Evolutionary conservation across 805 yeast genomes (phyloP), one percentile per base, ranked within the genome.

Genomic region (Yarrowia osloensis): DNA sequence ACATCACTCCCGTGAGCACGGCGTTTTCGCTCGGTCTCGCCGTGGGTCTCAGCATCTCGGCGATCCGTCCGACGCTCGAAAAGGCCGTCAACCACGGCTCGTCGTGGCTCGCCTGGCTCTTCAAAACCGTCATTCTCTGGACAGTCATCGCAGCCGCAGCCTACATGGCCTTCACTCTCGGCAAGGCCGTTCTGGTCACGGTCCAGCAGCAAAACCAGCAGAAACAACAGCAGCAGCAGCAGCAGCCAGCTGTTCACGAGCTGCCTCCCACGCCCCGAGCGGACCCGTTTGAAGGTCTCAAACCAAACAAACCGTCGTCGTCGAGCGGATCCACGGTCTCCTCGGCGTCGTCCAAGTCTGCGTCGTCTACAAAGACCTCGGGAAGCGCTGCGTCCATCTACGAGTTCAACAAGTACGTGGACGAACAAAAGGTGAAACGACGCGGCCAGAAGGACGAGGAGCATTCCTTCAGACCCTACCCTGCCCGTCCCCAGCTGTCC

Each of bases 351-450:
- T 28, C 63, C 13, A 37, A 19, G n/a, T 37, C 47, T 13, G 26
- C 47, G 1, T 4, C 62, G 3, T 55, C 62, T 3, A 17, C 35
- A 19, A 57, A 57, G 8, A 7, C 63, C 4, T 57, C 63, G 1
- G 63, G 49, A 57, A 57, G 63, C 13, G 49, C 63, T 15, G 63
- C 47, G 4, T 57, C 63, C 35, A 57, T 57, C 63, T 40, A 57
- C 49, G 47, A 57, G 49, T 57, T 57, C 49, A 57, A 57, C 63
- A 57, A 39, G 33, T 57, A 39, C 35, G 49, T 57, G 37, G 63
- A 57, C 15, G 49, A 40, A 15, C 63, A 57, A 19, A 40, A 39
- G 28, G 37, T 39, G 26, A 28, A 39, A 4, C 19, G 63, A 19
- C n/a, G 49, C 7, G 63, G 63, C 28, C 63, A 57, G 21, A 57